Evolutionary conservation across 345 rosid species (phyloP).

Genomic region (Hevea brasiliensis): DNA sequence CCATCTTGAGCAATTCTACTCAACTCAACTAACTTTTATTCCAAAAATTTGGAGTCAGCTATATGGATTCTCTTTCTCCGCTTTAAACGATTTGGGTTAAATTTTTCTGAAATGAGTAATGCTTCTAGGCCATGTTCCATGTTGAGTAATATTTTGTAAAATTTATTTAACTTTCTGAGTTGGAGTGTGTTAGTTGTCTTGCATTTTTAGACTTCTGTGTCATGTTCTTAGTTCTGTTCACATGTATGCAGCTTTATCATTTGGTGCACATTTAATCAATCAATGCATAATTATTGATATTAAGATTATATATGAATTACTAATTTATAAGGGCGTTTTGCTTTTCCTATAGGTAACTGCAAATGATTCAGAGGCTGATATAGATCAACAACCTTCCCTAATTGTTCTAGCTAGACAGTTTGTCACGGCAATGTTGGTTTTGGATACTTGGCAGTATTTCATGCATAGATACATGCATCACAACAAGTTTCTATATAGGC

Average conservation of each 20-base stretch:
- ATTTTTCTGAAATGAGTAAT: no score
- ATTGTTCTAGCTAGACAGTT: constrained; percentile 53
- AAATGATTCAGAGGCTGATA: constrained; percentile 40
- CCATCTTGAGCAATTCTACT: no score
- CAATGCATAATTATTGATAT: not conserved
- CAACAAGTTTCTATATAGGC: constrained; percentile 59
- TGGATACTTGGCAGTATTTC: constrained; percentile 71
- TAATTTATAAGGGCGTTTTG: constrained; percentile 6
- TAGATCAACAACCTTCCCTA: constrained; percentile 41
- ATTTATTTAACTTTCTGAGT: not conserved
- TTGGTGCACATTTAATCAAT: not conserved
- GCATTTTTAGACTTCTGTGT: not conserved
- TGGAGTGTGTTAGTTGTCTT: not conserved
- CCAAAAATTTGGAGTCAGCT: no score
- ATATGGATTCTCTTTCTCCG: no score
- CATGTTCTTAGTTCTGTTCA: not conserved
- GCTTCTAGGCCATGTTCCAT: no score
- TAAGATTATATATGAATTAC: not conserved
- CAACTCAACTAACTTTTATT: no score
- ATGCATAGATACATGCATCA: constrained; percentile 65
- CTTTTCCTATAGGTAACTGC: constrained; percentile 59
- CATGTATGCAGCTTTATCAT: not conserved
- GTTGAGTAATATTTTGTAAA: not conserved
- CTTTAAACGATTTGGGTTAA: no score
- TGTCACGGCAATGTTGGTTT: constrained; percentile 47